These are phyloP conservation scores for Vitis labrusca DNA, from an alignment of 164 flowering plant species.

Conservation along the genomic window DNA sequence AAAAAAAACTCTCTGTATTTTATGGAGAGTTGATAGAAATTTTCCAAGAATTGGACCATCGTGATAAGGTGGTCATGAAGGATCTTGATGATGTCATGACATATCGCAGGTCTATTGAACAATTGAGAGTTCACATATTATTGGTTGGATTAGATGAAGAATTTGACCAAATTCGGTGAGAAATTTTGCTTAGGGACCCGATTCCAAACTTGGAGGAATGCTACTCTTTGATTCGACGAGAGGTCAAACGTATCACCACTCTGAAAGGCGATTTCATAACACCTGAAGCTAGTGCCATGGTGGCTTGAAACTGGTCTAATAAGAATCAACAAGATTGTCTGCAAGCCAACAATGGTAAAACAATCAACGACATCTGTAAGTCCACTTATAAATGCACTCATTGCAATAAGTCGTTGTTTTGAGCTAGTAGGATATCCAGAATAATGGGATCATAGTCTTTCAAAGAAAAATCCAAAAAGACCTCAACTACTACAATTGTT, in stretches of 20 bases:
- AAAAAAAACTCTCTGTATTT: not conserved
- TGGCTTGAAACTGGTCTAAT: too few species aligned
- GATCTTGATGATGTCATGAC: not conserved
- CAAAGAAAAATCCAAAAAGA: too few species aligned
- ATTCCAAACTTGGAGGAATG: not conserved
- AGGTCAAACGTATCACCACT: not conserved
- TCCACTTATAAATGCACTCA: too few species aligned
- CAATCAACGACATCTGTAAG: too few species aligned
- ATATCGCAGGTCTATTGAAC: not conserved
- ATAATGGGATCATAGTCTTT: too few species aligned
- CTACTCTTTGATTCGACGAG: not conserved
- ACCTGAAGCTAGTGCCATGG: not conserved
- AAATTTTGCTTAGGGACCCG: not conserved
- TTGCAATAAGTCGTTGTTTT: too few species aligned
- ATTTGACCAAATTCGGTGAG: not conserved
- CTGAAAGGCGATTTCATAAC: not conserved
- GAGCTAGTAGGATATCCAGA: too few species aligned
- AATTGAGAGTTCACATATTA: constrained; percentile 3
- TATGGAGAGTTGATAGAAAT: constrained; percentile 7
- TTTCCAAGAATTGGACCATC: constrained; percentile 7
- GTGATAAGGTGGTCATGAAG: constrained; percentile 7
- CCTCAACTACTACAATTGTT: too few species aligned
- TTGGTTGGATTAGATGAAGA: constrained; percentile 1
- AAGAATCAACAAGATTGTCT: too few species aligned
- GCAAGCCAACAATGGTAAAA: too few species aligned